A percentile compares a stretch with the other conserved stretches of the same genome.
Conservation (phyloP, 2,329 filamentous ascomycete species). For the Fusarium newnesense region DNA sequence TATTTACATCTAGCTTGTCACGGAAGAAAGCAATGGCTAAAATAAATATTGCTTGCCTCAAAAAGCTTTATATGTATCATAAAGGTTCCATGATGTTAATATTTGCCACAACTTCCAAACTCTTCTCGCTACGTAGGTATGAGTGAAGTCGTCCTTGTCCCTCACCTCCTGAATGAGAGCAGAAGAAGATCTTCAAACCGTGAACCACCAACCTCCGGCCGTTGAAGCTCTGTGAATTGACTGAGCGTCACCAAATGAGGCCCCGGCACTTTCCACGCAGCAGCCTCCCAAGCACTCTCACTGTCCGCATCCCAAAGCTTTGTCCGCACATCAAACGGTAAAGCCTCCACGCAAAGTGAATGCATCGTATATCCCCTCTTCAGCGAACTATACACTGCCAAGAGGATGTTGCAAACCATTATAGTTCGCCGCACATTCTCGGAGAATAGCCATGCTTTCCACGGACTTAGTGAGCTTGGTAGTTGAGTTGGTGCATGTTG, state of each 20-base stretch:
- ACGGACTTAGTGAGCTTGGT: background rate
- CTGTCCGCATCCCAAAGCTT: background rate
- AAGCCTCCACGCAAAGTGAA: constrained; percentile 1
- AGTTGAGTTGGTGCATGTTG: background rate
- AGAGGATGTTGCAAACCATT: constrained; percentile 4
- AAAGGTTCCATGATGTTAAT: rapidly evolving
- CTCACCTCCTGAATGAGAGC: background rate
- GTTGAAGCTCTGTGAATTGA: background rate
- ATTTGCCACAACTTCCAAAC: rapidly evolving
- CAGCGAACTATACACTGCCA: background rate
- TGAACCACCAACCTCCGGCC: rapidly evolving
- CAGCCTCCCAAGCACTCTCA: background rate
- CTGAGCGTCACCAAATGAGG: background rate
- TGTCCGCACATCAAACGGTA: constrained; percentile 6
- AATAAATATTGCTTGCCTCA: background rate
- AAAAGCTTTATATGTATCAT: too few relatives aligned
- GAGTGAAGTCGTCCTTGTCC: rapidly evolving
- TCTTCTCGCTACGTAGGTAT: rapidly evolving
- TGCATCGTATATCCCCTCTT: constrained; percentile 9
- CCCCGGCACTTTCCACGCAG: rapidly evolving
- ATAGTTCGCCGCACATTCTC: constrained; percentile 22
- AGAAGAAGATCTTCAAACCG: constrained; percentile 5
- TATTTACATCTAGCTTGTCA: too few relatives aligned
- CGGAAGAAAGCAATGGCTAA: rapidly evolving
- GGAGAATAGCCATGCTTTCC: constrained; percentile 14